Base-by-base conservation (phyloP, 257 asterid genomes). In the Gentiana dahurica region DNA sequence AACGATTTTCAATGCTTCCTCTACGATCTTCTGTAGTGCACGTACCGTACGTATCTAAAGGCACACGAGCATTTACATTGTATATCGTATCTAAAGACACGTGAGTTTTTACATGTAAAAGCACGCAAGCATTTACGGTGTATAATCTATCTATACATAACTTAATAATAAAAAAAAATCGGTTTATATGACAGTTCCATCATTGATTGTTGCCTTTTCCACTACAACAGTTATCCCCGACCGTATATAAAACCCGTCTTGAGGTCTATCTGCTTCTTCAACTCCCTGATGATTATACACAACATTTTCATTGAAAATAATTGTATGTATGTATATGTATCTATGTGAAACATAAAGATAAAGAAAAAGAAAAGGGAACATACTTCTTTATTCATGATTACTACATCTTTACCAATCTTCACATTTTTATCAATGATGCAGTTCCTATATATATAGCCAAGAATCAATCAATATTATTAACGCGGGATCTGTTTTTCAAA, bases 381-480 rank as follows among this genome's bases (percentile, higher is more conserved):
- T 71, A 92, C 98, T 11, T 88, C 87, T 74, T 81, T 88, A 67
- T 92, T 92, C 83, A 68, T 69, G 81, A 92, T 88, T 64, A 73
- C 69, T 65, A 92, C 98, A 35, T 92, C 71, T 33, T 79, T 80
- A 69, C 98, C 98, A 9, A 91, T 79, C 75, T 82, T 87, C 34
- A 77, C 96, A 4, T 91, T 91, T 81, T 91, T 91, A 84, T 91
- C 98, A 38, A 91, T 87, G 58, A 91, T 87, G 51, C 96, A 85
- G 68, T 85, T 91, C 67, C 98, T 91, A 53, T 2, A 12, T 53
- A 13, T 55, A n/a, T 47, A 53, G 34, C 50, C 52, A 54, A 39
- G 53, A 50, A 47, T 11, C 24, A 34, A 33, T 8, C 10, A 53
- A 55, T 48, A 53, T 12, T 32, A 49, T 38, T 49, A 35, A 58